These are phyloP conservation scores for Nidularia pulvinata DNA, from an alignment of 768 basidiomycete genomes.

Conservation along the genomic window DNA sequence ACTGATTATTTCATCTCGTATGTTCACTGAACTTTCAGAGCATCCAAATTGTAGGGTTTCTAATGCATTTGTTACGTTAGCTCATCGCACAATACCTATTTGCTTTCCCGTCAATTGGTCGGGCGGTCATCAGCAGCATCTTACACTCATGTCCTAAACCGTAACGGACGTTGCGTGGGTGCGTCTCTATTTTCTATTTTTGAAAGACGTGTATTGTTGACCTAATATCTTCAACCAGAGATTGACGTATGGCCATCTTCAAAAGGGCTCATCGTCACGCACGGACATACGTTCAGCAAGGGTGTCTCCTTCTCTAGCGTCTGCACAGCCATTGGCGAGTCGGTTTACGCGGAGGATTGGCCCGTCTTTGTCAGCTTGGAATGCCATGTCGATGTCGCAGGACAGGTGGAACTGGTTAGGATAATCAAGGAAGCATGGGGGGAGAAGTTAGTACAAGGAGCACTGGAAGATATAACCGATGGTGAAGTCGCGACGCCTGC, in stretches of 20 bases:
- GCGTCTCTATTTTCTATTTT: constrained; percentile 1
- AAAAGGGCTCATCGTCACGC: constrained; percentile 55
- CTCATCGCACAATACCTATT: constrained; percentile 69
- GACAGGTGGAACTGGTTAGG: constrained; percentile 52
- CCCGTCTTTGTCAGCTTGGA: constrained; percentile 63
- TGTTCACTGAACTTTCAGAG: constrained; percentile 11
- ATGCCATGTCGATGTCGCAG: constrained; percentile 53
- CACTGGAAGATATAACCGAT: constrained; percentile 33
- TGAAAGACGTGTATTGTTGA: no score
- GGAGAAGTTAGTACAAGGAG: constrained; percentile 41
- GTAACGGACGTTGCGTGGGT: constrained; percentile 54
- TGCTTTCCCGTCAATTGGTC: constrained; percentile 54
- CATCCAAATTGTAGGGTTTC: constrained; percentile 1
- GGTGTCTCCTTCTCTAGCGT: constrained; percentile 51
- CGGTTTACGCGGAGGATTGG: constrained; percentile 41
- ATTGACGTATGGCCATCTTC: constrained; percentile 67
- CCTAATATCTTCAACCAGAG: constrained; percentile 24
- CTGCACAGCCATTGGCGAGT: constrained; percentile 47
- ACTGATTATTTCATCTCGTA: constrained; percentile 60
- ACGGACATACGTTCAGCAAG: constrained; percentile 58
- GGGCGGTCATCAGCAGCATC: constrained; percentile 51
- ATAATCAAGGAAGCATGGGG: constrained; percentile 54
- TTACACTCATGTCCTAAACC: constrained; percentile 54
- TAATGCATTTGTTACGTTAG: constrained; percentile 19
- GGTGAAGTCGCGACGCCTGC: constrained; percentile 34